Evolutionary conservation across 2,329 filamentous ascomycete species (phyloP).

Genomic region (Ceratocystis destructans): DNA sequence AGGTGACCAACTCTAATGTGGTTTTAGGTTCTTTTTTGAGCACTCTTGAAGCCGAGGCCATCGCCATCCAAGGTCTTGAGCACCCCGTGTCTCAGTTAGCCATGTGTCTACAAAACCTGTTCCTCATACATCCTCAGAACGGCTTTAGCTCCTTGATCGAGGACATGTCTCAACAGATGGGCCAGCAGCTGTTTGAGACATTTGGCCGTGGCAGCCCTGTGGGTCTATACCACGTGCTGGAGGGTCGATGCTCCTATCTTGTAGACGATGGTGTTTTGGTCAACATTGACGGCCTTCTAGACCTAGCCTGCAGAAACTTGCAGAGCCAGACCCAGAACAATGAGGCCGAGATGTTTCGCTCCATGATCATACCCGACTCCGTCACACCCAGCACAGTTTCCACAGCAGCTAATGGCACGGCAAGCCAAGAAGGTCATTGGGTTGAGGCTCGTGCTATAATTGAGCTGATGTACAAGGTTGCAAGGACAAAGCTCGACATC

Average conservation of each 20-base stretch:
- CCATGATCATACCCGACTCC: not conserved
- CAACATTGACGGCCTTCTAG: not conserved
- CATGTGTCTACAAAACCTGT: slow-evolving; percentile 8
- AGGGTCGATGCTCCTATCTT: not conserved
- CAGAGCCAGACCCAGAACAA: not conserved
- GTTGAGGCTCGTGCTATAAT: not conserved
- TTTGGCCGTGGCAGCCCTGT: slow-evolving; percentile 4
- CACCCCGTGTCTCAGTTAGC: not conserved
- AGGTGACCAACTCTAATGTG: not conserved
- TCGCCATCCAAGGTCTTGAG: not conserved
- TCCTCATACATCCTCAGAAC: not conserved
- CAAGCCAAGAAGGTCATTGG: not conserved
- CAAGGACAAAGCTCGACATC: not conserved
- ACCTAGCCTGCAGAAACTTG: not conserved
- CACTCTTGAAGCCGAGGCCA: not conserved
- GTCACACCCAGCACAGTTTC: not conserved
- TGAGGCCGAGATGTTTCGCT: not conserved
- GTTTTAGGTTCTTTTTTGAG: not conserved
- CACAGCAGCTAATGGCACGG: not conserved
- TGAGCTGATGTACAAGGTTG: slow-evolving; percentile 3
- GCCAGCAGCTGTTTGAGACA: not conserved
- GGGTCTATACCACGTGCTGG: not conserved
- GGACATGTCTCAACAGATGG: not conserved
- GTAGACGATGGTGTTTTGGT: not conserved
- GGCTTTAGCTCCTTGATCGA: not conserved